Conservation (phyloP, 2,329 filamentous ascomycete genomes). For the Xylaria sp. region DNA sequence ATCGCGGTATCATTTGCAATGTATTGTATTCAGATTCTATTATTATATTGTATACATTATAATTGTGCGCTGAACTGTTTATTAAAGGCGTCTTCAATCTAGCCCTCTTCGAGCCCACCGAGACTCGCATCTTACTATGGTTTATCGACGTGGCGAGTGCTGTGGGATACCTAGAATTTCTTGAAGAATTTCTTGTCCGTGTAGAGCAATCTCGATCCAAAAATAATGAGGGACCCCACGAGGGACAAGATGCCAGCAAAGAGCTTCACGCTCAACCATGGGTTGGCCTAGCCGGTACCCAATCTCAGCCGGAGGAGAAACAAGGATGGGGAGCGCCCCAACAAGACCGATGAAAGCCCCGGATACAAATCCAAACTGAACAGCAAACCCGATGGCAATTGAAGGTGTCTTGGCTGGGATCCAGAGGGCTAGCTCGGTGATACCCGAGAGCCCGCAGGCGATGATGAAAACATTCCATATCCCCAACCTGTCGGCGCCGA, state of each 20-base stretch:
- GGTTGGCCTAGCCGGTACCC: constrained; percentile 15
- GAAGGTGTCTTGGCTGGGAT: constrained; percentile 10
- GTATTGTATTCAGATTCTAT: no score
- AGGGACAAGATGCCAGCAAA: constrained; percentile 15
- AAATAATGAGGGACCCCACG: constrained; percentile 8
- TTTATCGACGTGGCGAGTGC: not conserved
- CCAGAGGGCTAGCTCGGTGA: constrained; percentile 14
- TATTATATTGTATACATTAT: no score
- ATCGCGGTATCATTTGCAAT: not conserved
- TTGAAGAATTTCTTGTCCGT: constrained; percentile 13
- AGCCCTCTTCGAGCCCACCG: no score
- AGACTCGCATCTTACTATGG: no score
- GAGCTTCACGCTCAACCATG: constrained; percentile 4
- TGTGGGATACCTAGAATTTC: not conserved
- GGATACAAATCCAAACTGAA: constrained; percentile 2
- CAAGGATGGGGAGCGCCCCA: constrained; percentile 2
- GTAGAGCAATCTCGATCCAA: constrained; percentile 11
- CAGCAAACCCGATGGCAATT: not conserved
- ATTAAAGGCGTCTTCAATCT: no score
- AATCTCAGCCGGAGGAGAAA: constrained; percentile 11
- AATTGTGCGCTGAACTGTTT: no score
- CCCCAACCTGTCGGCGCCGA: constrained; percentile 4
- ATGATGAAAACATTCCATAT: constrained; percentile 20
- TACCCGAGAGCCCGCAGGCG: constrained; percentile 13
- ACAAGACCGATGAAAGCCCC: constrained; percentile 18